Evolutionary conservation across 148 eudicot genomes (phyloP).

Genomic region (Chenopodium berlandieri): DNA sequence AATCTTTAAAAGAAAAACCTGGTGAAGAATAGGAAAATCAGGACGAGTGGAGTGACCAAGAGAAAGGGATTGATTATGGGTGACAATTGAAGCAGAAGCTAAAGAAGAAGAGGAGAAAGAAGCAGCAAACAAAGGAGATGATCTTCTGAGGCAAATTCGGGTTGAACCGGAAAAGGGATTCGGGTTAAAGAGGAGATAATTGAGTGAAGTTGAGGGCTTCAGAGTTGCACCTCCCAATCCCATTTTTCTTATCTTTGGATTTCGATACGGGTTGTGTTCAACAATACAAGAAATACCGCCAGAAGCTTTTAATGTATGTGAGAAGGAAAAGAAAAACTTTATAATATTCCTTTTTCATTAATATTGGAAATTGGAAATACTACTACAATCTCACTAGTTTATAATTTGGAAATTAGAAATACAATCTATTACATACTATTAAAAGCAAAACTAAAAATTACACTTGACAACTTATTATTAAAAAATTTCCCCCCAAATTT

Average conservation of each 20-base stretch:
- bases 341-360: too few relatives aligned
- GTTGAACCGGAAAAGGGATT: slow-evolving; percentile 22
- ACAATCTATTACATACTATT: too few relatives aligned
- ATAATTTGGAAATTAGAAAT: too few relatives aligned
- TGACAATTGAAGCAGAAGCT: slow-evolving; percentile 36
- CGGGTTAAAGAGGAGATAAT: slow-evolving; percentile 32
- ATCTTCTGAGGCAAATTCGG: slow-evolving; percentile 23
- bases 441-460: too few relatives aligned
- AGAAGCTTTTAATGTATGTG: too few relatives aligned
- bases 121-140: slow-evolving; percentile 18
- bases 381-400: too few relatives aligned
- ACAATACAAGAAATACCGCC: not conserved
- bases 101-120: slow-evolving; percentile 5
- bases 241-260: slow-evolving; percentile 2
- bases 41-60: slow-evolving; percentile 73
- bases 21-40: slow-evolving; percentile 85
- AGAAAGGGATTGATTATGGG: slow-evolving; percentile 38
- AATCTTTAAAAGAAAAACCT: slow-evolving; percentile 33
- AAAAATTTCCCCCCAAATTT: too few relatives aligned
- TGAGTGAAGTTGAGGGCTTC: slow-evolving; percentile 42
- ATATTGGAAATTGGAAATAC: too few relatives aligned
- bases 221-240: slow-evolving; percentile 37
- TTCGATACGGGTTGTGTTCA: not conserved
- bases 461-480: too few relatives aligned
- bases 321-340: too few relatives aligned